These are phyloP conservation scores for Elaeis guineensis DNA, from an alignment of 176 grass and related monocot species.

Conservation along the genomic window DNA sequence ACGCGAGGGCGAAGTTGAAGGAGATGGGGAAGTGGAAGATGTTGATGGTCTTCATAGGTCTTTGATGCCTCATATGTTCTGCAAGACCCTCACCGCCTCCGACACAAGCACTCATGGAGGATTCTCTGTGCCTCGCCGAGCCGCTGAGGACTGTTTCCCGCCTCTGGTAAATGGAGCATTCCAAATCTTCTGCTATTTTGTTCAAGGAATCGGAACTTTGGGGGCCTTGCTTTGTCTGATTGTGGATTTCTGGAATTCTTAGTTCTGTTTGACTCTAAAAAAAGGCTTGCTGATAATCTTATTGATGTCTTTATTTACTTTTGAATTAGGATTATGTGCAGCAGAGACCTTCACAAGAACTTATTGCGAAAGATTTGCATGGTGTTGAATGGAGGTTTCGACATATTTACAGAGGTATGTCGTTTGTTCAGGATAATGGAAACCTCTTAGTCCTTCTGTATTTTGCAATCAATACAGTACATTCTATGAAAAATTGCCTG, in stretches of 20 bases:
- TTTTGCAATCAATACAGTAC: too few species aligned
- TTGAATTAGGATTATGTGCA: conserved; percentile 54
- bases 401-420: conserved; percentile 77
- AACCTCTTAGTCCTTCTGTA: too few species aligned
- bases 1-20: conserved; percentile 30
- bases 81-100: conserved; percentile 87
- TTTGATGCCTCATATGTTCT: conserved; percentile 82
- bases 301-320: conserved; percentile 5
- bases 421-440: neutral
- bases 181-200: neutral
- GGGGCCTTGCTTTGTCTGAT: too few species aligned
- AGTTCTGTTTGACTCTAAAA: too few species aligned
- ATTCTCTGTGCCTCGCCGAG: conserved; percentile 89
- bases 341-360: conserved; percentile 82
- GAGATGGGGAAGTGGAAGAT: conserved; percentile 27
- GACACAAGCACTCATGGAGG: conserved; percentile 93
- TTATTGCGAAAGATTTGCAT: conserved; percentile 85
- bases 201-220: too few species aligned
- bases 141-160: conserved; percentile 92
- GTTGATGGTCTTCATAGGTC: conserved; percentile 29
- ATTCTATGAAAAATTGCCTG: too few species aligned
- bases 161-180: conserved; percentile 45
- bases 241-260: too few species aligned
- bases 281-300: too few species aligned
- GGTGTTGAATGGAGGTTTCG: conserved; percentile 76